These are phyloP conservation scores for Canna indica DNA, from an alignment of 176 grass and related monocot genomes.

Conservation along the genomic window DNA sequence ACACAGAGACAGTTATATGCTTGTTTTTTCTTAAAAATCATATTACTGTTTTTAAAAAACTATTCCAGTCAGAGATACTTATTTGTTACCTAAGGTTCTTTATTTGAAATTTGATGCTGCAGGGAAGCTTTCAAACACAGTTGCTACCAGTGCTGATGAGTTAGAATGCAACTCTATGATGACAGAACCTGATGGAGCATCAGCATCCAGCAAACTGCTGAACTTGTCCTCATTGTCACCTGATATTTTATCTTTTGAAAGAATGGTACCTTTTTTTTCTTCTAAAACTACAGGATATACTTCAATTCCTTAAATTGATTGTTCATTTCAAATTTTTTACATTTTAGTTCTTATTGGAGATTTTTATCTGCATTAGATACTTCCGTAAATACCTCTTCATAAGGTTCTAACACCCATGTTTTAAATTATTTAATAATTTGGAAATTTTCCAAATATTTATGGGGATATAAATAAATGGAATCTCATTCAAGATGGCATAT, in stretches of 20 bases:
- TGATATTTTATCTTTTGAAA: conserved; percentile 39
- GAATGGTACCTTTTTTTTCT: conserved; percentile 18
- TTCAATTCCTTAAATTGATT: background rate
- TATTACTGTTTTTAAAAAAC: background rate
- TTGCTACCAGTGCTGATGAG: conserved; percentile 15
- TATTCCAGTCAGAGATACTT: background rate
- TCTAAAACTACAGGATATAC: background rate
- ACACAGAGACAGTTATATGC: background rate
- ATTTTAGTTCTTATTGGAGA: background rate
- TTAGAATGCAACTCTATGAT: conserved; percentile 28
- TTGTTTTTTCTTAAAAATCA: too few species aligned
- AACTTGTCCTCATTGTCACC: conserved; percentile 35
- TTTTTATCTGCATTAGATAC: background rate
- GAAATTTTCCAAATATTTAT: too few species aligned
- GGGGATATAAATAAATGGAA: too few species aligned
- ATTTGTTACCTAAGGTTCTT: background rate
- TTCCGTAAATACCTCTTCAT: background rate
- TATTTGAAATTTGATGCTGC: background rate
- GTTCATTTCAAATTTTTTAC: background rate
- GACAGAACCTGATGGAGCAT: conserved; percentile 22
- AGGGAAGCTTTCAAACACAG: background rate
- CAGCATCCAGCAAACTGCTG: conserved; percentile 32
- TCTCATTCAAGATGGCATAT: too few species aligned
- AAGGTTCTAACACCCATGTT: background rate
- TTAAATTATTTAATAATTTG: too few species aligned